Percentiles rank a stretch among this genome's conserved stretches.
Conservation (phyloP, 805 yeast species). For the Helenozyma baotianmanensis region DNA sequence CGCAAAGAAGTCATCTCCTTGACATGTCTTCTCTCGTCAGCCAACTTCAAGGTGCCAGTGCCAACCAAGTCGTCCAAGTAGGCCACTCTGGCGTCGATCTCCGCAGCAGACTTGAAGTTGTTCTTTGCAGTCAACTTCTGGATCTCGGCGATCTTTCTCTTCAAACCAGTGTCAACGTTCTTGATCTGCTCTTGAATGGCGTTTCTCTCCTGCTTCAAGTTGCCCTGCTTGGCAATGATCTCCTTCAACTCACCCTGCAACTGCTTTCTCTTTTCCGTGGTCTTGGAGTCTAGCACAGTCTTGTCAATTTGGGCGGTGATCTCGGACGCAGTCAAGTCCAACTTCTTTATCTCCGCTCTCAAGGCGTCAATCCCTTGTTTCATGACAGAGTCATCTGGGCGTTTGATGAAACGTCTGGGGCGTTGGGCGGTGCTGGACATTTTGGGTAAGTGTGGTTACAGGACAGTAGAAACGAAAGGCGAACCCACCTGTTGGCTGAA, state of each 20-base stretch:
- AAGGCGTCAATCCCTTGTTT: conserved; percentile 54
- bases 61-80: conserved; percentile 71
- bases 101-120: conserved; percentile 61
- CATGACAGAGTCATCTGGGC: conserved; percentile 66
- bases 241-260: conserved; percentile 36
- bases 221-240: conserved; percentile 42
- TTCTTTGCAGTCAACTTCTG: conserved; percentile 66
- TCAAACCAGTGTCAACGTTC: conserved; percentile 61
- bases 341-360: conserved; percentile 57
- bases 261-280: conserved; percentile 26
- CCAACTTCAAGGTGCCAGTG: conserved; percentile 76
- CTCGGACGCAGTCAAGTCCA: conserved; percentile 51
- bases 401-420: conserved; percentile 55
- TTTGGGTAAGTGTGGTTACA: neutral
- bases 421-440: conserved; percentile 21
- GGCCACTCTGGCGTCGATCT: conserved; percentile 61
- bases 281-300: conserved; percentile 27
- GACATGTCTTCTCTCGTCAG: conserved; percentile 81
- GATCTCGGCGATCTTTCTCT: conserved; percentile 72
- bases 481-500: too few species aligned
- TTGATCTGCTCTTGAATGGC: conserved; percentile 68
- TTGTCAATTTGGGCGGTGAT: conserved; percentile 51
- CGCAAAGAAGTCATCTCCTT: conserved; percentile 83
- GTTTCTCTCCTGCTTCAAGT: conserved; percentile 44
- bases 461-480: too few species aligned